A percentile compares a stretch with the other conserved stretches of the same genome.
phyloP scores from a whole-genome alignment of 495 filamentous ascomycete species.

The Rusavskia elegans region DNA sequence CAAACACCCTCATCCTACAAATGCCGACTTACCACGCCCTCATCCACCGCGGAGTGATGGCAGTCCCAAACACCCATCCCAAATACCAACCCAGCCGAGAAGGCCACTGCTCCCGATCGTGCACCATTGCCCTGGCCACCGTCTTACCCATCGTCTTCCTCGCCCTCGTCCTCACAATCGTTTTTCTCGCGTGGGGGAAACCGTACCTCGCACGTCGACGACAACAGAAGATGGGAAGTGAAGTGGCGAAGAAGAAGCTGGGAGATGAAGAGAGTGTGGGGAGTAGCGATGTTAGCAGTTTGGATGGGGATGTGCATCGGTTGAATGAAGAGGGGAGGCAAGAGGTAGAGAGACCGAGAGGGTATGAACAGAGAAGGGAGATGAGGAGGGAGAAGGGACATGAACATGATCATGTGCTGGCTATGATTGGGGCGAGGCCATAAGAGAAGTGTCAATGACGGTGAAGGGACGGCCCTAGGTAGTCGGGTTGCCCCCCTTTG shows the following conservation, averaged over 20 bases:
- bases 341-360: not conserved
- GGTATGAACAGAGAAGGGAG: not conserved
- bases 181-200: not conserved
- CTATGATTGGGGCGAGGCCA: not conserved
- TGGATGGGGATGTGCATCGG: not conserved
- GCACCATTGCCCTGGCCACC: not conserved
- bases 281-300: not conserved
- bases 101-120: not conserved
- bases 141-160: not conserved
- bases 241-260: not conserved
- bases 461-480: too few relatives aligned
- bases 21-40: too few relatives aligned
- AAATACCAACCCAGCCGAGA: not conserved
- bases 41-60: too few relatives aligned
- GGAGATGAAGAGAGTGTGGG: not conserved
- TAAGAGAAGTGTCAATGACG: not conserved
- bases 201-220: not conserved
- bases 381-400: not conserved
- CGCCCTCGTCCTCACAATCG: not conserved
- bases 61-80: too few relatives aligned
- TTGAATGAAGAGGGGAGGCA: not conserved
- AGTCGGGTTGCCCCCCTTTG: too few relatives aligned
- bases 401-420: not conserved
- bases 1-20: too few relatives aligned
- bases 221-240: not conserved